Evolutionary conservation across 2,329 filamentous ascomycete genomes (phyloP), one percentile per base, ranked within the genome.

Genomic region (Didymella sp.): DNA sequence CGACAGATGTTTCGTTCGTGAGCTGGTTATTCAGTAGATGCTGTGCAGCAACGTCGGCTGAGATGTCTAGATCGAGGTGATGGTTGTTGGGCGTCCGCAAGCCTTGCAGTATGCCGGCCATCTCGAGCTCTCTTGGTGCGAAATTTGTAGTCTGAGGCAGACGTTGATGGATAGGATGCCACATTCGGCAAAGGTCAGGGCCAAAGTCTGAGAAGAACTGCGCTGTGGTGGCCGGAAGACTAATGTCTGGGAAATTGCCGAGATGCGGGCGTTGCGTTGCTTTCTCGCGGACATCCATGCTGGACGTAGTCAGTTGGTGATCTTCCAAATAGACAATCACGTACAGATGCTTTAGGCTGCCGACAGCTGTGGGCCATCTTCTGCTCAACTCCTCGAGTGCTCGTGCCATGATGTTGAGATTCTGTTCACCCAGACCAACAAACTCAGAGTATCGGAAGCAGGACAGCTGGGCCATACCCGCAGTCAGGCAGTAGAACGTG

Each of bases 401-500:
- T 30, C 62, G 56, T 33, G 60, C 63, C 51, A 73, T 59, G 46
- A 74, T 65, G 5, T 61, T 55, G 1, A 74, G 63, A 35, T 73
- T 71, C 42, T 72, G 61, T 45, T 73, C 69, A 2, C 66, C 70
- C 15, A 69, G 28, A 19, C 62, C 52, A 24, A 67, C 58, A 2
- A 77, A 63, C 7, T 72, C 69, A 7, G 70, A 54, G 38, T 77
- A 76, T 6, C 74, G 71, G 54, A 71, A 77, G 47, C 73, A 74
- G 2, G 76, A 77, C 0, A 78, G 69, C n/a, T 77, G 70, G 0
- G 76, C 70, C 30, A 78, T 66, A 0, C 77, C 77, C 2, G 77
- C 76, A 12, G 73, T 74, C 3, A 79, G 67, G 15, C 74, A 75
- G 48, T 78, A 78, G 59, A 79, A 78, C 4, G 77, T 76, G 51